Percentiles rank a stretch among this genome's conserved stretches.
phyloP scores from a whole-genome alignment of 441 rosid species.

The Erodium texanum region DNA sequence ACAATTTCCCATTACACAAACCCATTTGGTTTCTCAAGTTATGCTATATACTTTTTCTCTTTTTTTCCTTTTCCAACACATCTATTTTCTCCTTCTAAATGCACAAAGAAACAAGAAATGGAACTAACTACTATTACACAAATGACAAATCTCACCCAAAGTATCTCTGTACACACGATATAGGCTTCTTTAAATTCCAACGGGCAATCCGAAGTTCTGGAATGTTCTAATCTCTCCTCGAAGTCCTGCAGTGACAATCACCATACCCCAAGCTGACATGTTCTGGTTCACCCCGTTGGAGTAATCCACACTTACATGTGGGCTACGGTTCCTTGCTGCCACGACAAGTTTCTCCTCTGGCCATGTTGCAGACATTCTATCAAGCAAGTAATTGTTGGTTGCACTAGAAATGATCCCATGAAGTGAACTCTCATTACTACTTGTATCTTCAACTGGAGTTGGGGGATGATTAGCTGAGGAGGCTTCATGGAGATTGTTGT shows the following conservation, averaged over 20 bases:
- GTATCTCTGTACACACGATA: slow-evolving; percentile 39
- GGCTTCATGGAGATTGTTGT: slow-evolving; percentile 42
- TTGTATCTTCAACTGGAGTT: slow-evolving; percentile 63
- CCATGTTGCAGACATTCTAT: slow-evolving; percentile 88
- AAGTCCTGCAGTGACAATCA: slow-evolving; percentile 82
- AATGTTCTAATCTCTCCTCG: slow-evolving; percentile 75
- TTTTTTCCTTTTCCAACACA: slow-evolving; percentile 20
- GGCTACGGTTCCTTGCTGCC: slow-evolving; percentile 49
- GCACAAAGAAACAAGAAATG: slow-evolving; percentile 24
- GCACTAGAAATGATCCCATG: slow-evolving; percentile 78
- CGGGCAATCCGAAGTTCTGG: slow-evolving; percentile 92
- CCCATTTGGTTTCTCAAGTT: slow-evolving; percentile 29
- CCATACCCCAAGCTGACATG: slow-evolving; percentile 76
- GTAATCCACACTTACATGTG: slow-evolving; percentile 47
- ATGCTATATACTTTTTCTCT: slow-evolving; percentile 16
- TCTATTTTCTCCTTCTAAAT: slow-evolving; percentile 30
- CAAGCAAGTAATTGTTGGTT: slow-evolving; percentile 75
- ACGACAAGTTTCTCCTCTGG: slow-evolving; percentile 70
- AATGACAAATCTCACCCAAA: slow-evolving; percentile 52
- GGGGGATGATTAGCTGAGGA: slow-evolving; percentile 70
- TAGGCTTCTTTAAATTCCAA: slow-evolving; percentile 35
- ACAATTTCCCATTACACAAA: slow-evolving; percentile 33
- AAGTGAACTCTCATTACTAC: slow-evolving; percentile 33
- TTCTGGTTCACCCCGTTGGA: slow-evolving; percentile 36
- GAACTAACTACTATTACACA: slow-evolving; percentile 19